phyloP scores from a whole-genome alignment of 23 red algal genomes.

The Pyropia yezoensis region DNA sequence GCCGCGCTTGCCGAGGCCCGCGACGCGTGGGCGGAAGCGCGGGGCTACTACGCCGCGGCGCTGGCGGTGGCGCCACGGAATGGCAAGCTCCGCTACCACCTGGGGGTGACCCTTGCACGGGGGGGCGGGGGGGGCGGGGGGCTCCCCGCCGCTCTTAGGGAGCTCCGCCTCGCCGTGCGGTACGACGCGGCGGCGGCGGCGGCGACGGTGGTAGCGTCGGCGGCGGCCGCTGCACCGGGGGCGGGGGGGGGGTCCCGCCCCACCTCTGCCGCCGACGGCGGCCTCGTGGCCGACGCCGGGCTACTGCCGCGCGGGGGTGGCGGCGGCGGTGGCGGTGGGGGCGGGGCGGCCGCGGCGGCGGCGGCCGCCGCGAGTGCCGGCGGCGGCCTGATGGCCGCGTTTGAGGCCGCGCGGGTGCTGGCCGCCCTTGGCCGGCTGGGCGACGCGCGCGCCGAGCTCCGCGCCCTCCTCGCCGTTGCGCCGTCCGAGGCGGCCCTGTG shows the following conservation, averaged over 20 bases:
- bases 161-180: conserved; percentile 14
- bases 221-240: conserved; percentile 56
- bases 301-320: neutral
- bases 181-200: no score
- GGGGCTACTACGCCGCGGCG: conserved; percentile 67
- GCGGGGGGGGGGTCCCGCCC: conserved; percentile 37
- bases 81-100: conserved; percentile 81
- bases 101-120: conserved; percentile 50
- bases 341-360: conserved; percentile 44
- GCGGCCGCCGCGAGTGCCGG: conserved; percentile 62
- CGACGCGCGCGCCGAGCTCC: conserved; percentile 62
- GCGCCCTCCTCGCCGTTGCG: conserved; percentile 41
- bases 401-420: conserved; percentile 75
- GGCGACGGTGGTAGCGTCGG: conserved; percentile 46
- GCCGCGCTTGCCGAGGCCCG: conserved; percentile 80
- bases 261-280: conserved; percentile 5
- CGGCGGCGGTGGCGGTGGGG: neutral
- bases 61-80: conserved; percentile 62
- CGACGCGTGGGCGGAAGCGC: conserved; percentile 60
- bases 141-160: conserved; percentile 4
- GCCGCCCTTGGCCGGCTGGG: conserved; percentile 48
- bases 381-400: conserved; percentile 75
- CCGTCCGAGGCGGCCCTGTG: conserved; percentile 80
- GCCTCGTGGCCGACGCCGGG: no score
- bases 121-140: conserved; percentile 7